Base-by-base conservation (phyloP, 305 asterid species). In the Ilex paraguariensis region DNA sequence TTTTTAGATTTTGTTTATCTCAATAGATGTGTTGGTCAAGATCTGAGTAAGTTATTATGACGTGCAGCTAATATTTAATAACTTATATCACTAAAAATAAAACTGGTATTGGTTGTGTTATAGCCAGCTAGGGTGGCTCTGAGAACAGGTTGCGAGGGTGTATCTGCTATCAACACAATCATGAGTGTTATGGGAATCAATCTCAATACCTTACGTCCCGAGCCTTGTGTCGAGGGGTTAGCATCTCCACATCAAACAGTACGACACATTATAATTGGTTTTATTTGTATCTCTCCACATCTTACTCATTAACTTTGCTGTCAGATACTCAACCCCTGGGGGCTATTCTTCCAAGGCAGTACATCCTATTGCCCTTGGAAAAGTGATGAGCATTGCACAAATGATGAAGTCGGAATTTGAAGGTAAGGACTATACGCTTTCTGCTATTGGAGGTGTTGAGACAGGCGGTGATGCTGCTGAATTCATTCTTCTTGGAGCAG, bases 111-210 rank as follows among this genome's bases (percentile, higher is more conserved):
- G 56, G 33, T 49, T 48, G 68, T 30, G 59, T 62, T 74, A 57
- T 66, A 92, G 98, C 96, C 98, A 40, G 95, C 98, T 62, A 80
- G 87, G 76, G 85, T 89, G 66, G 80, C 98, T 73, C 77, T 92
- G 75, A 68, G 64, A 71, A 66, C 77, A 65, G 98, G 97, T 68
- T 92, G 96, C 48, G 96, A 92, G 72, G 98, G 98, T 42, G 84
- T 92, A 52, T 73, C 98, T 65, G 98, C 98, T 44, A 92, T 92
- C 59, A 92, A 92, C 56, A 92, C 97, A 52, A 87, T 92, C 79
- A 92, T 92, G 98, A 90, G 98, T 51, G 96, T 92, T 64, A 90
- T 92, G 98, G 98, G 97, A 57, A 92, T 92, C 64, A 86, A 92
- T 75, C 91, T 90, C 16, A 82, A 85, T 61, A 87, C 96, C 5